phyloP scores from a whole-genome alignment of 2,329 filamentous ascomycete genomes.

The Chrysoporthe puriensis region DNA sequence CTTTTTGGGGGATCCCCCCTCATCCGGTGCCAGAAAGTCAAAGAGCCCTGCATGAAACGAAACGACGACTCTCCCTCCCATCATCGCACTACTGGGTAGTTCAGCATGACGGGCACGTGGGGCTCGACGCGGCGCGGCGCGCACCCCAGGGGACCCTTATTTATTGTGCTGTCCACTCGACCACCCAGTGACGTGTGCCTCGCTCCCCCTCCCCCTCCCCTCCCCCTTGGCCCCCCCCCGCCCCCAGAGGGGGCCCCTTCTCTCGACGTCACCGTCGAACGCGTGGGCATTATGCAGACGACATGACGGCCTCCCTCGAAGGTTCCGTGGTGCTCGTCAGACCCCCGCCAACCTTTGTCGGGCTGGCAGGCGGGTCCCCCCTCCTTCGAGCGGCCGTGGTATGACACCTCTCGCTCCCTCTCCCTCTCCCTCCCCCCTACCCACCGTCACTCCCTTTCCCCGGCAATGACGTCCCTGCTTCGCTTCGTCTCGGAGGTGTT shows the following conservation, averaged over 20 bases:
- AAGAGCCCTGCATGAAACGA: constrained; percentile 8
- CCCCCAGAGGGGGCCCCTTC: too few relatives aligned
- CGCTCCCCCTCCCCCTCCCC: background rate
- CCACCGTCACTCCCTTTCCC: too few relatives aligned
- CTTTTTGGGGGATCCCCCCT: background rate
- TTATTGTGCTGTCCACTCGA: background rate
- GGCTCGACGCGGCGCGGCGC: background rate
- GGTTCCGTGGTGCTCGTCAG: background rate
- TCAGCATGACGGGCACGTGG: background rate
- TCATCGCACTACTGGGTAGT: background rate
- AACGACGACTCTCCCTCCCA: background rate
- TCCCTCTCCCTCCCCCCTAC: too few relatives aligned
- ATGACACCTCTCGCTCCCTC: too few relatives aligned
- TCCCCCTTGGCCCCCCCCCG: too few relatives aligned
- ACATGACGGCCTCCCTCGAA: background rate
- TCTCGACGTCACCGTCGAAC: background rate
- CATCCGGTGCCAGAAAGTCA: background rate
- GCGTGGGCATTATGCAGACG: background rate
- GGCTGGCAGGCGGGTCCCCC: too few relatives aligned
- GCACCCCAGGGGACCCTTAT: background rate
- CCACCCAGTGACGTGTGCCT: background rate
- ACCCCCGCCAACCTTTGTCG: too few relatives aligned
- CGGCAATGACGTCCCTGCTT: too few relatives aligned
- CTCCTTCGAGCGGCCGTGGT: too few relatives aligned
- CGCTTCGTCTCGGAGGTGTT: too few relatives aligned